A percentile compares a stretch with the other conserved stretches of the same genome.
Evolutionary conservation across 2,329 filamentous ascomycete genomes (phyloP).

Genomic region (Nannizziopsis barbatae): DNA sequence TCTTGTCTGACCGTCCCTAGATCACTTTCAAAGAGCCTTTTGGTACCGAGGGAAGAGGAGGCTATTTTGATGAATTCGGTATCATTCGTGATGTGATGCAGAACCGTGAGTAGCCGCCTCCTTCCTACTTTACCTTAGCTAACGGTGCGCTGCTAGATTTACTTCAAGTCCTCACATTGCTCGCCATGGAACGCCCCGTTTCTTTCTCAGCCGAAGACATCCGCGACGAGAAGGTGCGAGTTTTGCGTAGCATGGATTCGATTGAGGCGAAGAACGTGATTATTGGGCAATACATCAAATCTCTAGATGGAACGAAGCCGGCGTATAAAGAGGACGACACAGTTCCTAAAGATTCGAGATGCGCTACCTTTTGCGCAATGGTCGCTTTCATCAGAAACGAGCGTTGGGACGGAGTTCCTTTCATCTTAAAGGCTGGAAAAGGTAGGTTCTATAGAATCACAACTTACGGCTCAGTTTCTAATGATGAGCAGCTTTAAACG

Average conservation of each 20-base stretch:
- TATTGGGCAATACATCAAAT: constrained; percentile 96
- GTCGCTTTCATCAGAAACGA: constrained; percentile 99
- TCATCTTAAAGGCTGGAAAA: constrained; percentile 99
- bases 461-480: neutral
- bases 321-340: constrained; percentile 98
- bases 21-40: constrained; percentile 99
- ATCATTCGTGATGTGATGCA: constrained; percentile 99
- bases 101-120: constrained; percentile 53
- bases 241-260: constrained; percentile 80
- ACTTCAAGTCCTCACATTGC: constrained; percentile 85
- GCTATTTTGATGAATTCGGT: constrained; percentile 98
- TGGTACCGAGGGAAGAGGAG: constrained; percentile 91
- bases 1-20: constrained; percentile 25
- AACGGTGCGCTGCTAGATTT: constrained; percentile 47
- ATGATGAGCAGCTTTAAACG: constrained; percentile 61
- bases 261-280: constrained; percentile 99
- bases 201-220: constrained; percentile 98
- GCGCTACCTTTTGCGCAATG: constrained; percentile 94
- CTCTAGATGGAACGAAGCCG: constrained; percentile 89
- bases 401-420: constrained; percentile 96
- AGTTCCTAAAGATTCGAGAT: constrained; percentile 91
- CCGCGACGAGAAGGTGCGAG: constrained; percentile 92
- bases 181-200: constrained; percentile 96
- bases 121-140: neutral
- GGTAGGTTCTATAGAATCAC: constrained; percentile 25